These are phyloP conservation scores for Cladosporium colombiae DNA, from an alignment of 2,329 filamentous ascomycete genomes.

Conservation along the genomic window DNA sequence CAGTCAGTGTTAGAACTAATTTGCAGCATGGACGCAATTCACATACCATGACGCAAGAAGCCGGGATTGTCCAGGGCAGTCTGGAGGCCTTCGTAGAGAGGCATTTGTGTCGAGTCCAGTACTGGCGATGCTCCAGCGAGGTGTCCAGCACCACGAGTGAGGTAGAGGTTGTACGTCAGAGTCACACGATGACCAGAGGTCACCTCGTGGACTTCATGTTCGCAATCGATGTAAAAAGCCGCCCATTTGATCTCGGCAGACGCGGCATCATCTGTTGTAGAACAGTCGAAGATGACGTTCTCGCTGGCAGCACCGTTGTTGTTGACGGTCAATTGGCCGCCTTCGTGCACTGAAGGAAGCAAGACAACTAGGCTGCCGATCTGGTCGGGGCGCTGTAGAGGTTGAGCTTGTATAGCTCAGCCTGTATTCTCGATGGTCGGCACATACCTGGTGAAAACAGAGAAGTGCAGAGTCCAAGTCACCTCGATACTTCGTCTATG, in stretches of 20 bases:
- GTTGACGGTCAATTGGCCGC: constrained; percentile 46
- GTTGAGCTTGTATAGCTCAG: constrained; percentile 61
- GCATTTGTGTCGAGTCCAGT: constrained; percentile 40
- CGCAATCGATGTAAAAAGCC: constrained; percentile 56
- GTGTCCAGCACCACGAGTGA: constrained; percentile 37
- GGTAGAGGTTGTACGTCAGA: constrained; percentile 61
- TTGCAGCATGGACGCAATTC: too few relatives aligned
- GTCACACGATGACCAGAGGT: constrained; percentile 56
- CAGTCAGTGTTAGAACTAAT: too few relatives aligned
- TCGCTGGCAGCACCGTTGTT: constrained; percentile 37
- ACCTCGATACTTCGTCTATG: neutral
- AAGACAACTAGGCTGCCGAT: constrained; percentile 31
- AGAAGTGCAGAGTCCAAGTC: neutral
- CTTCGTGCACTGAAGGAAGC: constrained; percentile 23
- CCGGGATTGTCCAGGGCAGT: constrained; percentile 33
- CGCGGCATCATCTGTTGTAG: constrained; percentile 8
- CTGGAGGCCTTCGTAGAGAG: constrained; percentile 40
- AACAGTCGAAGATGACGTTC: constrained; percentile 47
- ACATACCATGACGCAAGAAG: constrained; percentile 38
- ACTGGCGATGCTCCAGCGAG: constrained; percentile 26
- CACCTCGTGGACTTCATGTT: constrained; percentile 55
- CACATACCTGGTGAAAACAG: constrained; percentile 14
- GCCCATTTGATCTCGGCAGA: constrained; percentile 46
- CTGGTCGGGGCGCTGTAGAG: constrained; percentile 36
- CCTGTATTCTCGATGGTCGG: constrained; percentile 37